Conservation (phyloP, 139 green algal species). For the Dunaliella sp. region DNA sequence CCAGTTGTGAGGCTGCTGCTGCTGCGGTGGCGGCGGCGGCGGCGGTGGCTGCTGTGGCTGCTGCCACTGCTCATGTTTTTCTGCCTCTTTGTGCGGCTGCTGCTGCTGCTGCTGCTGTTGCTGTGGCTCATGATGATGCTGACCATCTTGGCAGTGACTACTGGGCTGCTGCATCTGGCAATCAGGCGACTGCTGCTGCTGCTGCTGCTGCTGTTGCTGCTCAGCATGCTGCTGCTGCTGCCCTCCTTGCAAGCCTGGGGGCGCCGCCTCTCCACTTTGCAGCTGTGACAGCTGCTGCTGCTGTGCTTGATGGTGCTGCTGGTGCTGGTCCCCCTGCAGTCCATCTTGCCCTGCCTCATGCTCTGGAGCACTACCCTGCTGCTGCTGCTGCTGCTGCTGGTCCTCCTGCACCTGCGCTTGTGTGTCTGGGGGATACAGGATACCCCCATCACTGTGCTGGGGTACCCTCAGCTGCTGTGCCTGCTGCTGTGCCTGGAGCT, state of each 20-base stretch:
- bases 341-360: too few species aligned
- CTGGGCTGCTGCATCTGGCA: too few species aligned
- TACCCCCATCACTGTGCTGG: too few species aligned
- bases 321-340: not conserved
- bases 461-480: too few species aligned
- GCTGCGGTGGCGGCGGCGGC: not conserved
- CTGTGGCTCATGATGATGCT: not conserved
- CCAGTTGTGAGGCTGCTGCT: not conserved
- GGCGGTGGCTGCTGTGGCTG: not conserved
- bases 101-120: not conserved
- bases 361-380: too few species aligned
- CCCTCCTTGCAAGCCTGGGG: not conserved
- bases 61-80: not conserved
- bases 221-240: not conserved
- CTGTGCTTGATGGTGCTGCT: not conserved
- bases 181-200: not conserved
- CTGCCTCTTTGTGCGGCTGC: not conserved
- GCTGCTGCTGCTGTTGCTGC: not conserved
- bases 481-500: not conserved
- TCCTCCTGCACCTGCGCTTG: too few species aligned
- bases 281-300: constrained; percentile 8
- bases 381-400: constrained; percentile 1
- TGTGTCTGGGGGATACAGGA: too few species aligned
- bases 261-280: not conserved
- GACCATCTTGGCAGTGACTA: too few species aligned